Evolutionary conservation across 2,329 filamentous ascomycete species (phyloP), one percentile per base, ranked within the genome.

Genomic region (Cordyceps cicadae): DNA sequence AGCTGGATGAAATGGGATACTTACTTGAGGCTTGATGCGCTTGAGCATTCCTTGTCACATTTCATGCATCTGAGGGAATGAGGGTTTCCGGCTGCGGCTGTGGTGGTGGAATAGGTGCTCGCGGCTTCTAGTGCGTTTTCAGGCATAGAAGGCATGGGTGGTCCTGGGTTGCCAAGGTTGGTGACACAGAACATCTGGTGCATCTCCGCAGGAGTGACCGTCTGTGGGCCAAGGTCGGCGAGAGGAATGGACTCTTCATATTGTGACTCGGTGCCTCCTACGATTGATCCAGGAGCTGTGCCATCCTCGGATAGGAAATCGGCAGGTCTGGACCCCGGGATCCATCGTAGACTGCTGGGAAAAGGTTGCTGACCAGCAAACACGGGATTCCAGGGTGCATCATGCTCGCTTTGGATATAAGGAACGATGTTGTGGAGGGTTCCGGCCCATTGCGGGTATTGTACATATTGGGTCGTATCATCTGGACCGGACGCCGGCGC

Each of bases 11-110:
- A 12, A 3, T 17, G 6, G 15, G 9, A 43, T 17, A 45, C 60
- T 12, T 61, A 61, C 59, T 55, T 61, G 39, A 61, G 59, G n/a
- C 29, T 46, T 21, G 57, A 59, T 9, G 45, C 39, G 48, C 32
- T 54, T 26, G 12, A n/a, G 50, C 29, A 54, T 3, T 12, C 8
- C 14, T 32, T 41, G 14, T 46, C 9, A 15, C 57, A 59, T n/a
- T 37, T 6, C 12, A 14, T 5, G 29, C 57, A 59, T n/a, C 26
- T 52, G n/a, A 37, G 21, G n/a, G 37, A 14, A 12, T 41, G 26
- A 3, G 19, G 49, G 29, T n/a, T 14, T 19, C 51, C 51, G 9
- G 51, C 43, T 29, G n/a, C 58, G 14, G 51, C 58, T 9, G 57
- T 59, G 5, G 26, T 19, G 2, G 50, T 15, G 17, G 58, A 60